Percentiles rank a stretch among this genome's conserved stretches.
Evolutionary conservation across 169 alveolate species (phyloP).

Genomic region (Eimeria brunetti): DNA sequence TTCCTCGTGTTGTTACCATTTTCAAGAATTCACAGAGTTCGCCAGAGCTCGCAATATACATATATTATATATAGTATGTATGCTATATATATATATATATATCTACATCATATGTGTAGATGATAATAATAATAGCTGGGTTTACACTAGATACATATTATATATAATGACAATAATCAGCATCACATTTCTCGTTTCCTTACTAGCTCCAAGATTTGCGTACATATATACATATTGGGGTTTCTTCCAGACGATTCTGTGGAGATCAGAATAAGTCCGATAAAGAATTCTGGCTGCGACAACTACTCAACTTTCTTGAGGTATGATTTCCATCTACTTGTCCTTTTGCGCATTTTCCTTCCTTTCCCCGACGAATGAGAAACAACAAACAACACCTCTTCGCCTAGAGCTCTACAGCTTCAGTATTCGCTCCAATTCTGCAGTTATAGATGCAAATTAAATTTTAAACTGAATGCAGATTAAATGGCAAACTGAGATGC

Average conservation of each 20-base stretch:
- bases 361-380: too few relatives aligned
- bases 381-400: too few relatives aligned
- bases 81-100: too few relatives aligned
- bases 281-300: constrained; percentile 62
- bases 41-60: too few relatives aligned
- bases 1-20: too few relatives aligned
- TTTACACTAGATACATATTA: too few relatives aligned
- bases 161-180: not conserved
- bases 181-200: not conserved
- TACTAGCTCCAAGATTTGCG: not conserved
- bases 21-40: too few relatives aligned
- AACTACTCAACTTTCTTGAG: constrained; percentile 29
- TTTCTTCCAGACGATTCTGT: constrained; percentile 91
- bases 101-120: too few relatives aligned
- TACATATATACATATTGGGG: constrained; percentile 79
- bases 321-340: not conserved
- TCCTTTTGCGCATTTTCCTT: not conserved
- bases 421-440: not conserved
- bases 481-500: too few relatives aligned
- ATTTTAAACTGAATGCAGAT: not conserved
- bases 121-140: too few relatives aligned
- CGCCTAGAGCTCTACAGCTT: not conserved
- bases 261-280: constrained; percentile 84
- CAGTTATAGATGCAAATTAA: not conserved
- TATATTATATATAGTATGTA: too few relatives aligned